Evolutionary conservation across 805 yeast genomes (phyloP).

Genomic region (Sugiyamaella lignohabitans): DNA sequence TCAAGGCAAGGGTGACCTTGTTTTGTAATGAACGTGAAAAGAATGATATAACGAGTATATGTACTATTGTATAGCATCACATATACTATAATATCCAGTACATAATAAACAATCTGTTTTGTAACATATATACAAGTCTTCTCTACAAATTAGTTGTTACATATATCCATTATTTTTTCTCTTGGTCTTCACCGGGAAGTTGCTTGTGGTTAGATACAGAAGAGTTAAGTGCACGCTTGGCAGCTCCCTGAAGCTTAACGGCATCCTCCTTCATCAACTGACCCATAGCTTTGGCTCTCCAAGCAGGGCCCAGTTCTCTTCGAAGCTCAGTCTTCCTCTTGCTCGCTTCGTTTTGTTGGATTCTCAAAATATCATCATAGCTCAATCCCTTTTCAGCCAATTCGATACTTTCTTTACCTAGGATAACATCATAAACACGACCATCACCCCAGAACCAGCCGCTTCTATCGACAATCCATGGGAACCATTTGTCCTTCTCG

Average conservation of each 20-base stretch:
- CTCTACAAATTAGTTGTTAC: neutral
- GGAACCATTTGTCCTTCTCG: slow-evolving; percentile 48
- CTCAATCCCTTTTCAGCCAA: slow-evolving; percentile 68
- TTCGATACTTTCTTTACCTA: slow-evolving; percentile 72
- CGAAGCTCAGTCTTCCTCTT: slow-evolving; percentile 46
- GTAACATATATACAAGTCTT: no score
- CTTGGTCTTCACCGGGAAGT: neutral
- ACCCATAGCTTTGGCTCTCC: slow-evolving; percentile 48
- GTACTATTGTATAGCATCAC: no score
- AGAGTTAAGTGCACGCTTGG: slow-evolving; percentile 11
- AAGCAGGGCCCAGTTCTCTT: slow-evolving; percentile 52
- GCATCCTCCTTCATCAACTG: slow-evolving; percentile 41
- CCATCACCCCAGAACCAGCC: slow-evolving; percentile 96
- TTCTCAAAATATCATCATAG: slow-evolving; percentile 52
- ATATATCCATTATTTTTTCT: neutral
- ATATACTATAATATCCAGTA: neutral
- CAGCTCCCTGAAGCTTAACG: slow-evolving; percentile 22
- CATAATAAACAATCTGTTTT: neutral
- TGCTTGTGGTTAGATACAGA: slow-evolving; percentile 4
- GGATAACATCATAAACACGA: slow-evolving; percentile 70
- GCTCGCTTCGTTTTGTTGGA: slow-evolving; percentile 42
- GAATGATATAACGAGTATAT: no score
- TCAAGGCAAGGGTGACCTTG: slow-evolving; percentile 20
- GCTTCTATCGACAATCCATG: slow-evolving; percentile 75
- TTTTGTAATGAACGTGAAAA: slow-evolving; percentile 10